phyloP scores from a whole-genome alignment of 768 basidiomycete genomes.

The Lentinula boryana region DNA sequence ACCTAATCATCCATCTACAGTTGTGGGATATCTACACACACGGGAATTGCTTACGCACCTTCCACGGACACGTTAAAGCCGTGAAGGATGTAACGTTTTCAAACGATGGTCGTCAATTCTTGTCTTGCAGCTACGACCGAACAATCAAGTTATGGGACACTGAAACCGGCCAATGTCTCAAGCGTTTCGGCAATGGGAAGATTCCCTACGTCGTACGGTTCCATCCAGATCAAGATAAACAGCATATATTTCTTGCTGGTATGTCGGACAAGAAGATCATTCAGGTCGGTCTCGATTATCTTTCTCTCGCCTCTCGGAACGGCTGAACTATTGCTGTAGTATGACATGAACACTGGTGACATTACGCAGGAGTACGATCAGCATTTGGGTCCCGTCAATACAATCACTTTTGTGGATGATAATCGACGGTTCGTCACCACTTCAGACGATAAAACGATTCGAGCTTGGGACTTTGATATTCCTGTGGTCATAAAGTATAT shows the following conservation, averaged over 20 bases:
- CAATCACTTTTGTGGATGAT: slow-evolving; percentile 98
- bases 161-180: slow-evolving; percentile 95
- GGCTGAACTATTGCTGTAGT: slow-evolving; percentile 46
- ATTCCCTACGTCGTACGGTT: slow-evolving; percentile 94
- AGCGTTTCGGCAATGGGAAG: slow-evolving; percentile 97
- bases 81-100: slow-evolving; percentile 97
- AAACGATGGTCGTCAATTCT: slow-evolving; percentile 83
- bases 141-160: slow-evolving; percentile 99
- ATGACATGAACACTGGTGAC: slow-evolving; percentile 92
- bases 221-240: slow-evolving; percentile 95
- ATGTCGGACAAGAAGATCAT: slow-evolving; percentile 99
- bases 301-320: background rate
- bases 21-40: slow-evolving; percentile 98
- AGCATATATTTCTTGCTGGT: slow-evolving; percentile 92
- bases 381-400: slow-evolving; percentile 96
- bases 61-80: slow-evolving; percentile 94
- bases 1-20: slow-evolving; percentile 32
- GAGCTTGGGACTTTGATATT: slow-evolving; percentile 99
- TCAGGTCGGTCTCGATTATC: slow-evolving; percentile 51
- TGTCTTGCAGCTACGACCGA: slow-evolving; percentile 93
- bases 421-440: slow-evolving; percentile 97
- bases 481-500: slow-evolving; percentile 99
- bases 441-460: slow-evolving; percentile 97
- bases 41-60: slow-evolving; percentile 93
- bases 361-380: slow-evolving; percentile 99